Conservation (phyloP, 2,329 filamentous ascomycete species). For the Berkeleyomyces basicola region DNA sequence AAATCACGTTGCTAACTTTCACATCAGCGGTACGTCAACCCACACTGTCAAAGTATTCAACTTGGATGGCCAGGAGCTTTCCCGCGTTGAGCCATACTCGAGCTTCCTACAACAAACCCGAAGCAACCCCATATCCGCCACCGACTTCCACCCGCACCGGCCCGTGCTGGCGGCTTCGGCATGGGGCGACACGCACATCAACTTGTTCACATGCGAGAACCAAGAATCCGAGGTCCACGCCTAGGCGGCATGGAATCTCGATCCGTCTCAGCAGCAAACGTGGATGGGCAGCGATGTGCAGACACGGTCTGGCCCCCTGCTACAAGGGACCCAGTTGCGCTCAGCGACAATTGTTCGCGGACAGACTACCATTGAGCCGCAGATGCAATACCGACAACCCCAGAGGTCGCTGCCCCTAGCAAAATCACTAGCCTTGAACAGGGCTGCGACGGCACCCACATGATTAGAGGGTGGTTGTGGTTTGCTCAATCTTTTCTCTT, state of each 20-base stretch:
- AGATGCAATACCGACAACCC: not conserved
- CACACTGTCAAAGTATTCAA: conserved; percentile 90
- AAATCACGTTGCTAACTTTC: conserved; percentile 1
- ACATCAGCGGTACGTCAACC: conserved; percentile 60
- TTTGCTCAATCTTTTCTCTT: not conserved
- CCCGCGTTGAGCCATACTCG: conserved; percentile 74
- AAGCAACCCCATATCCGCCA: conserved; percentile 67
- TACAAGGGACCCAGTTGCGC: not conserved
- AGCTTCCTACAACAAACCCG: conserved; percentile 72
- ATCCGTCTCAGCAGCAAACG: conserved; percentile 6
- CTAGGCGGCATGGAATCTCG: conserved; percentile 5
- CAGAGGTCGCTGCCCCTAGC: not conserved
- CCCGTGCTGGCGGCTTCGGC: conserved; percentile 82
- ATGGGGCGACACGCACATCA: conserved; percentile 76
- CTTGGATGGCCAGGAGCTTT: conserved; percentile 63
- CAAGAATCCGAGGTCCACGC: conserved; percentile 19
- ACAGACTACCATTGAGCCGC: not conserved
- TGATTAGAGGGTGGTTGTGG: not conserved
- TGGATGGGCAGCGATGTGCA: not conserved
- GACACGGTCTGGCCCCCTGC: not conserved
- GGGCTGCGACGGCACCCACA: not conserved
- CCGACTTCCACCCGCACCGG: conserved; percentile 87
- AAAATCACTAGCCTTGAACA: not conserved
- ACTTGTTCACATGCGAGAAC: conserved; percentile 60
- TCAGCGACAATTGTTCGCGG: not conserved